Evolutionary conservation across 1,284 basidiomycete species (phyloP).

Genomic region (Thelephora terrestris): DNA sequence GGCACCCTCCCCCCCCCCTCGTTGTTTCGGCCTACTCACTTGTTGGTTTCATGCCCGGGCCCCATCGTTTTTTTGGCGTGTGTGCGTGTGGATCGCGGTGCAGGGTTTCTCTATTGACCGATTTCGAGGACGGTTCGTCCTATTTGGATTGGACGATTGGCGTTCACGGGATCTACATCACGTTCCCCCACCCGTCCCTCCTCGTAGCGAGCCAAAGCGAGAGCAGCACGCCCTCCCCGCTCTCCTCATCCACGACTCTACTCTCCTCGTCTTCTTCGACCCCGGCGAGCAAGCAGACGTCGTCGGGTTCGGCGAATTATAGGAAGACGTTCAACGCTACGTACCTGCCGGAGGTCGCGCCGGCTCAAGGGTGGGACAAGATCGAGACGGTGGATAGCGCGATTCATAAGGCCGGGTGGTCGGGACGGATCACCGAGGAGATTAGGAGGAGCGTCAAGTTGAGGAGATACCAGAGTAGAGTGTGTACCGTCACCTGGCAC

Average conservation of each 20-base stretch:
- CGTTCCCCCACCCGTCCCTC: slow-evolving; percentile 69
- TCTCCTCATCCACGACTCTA: slow-evolving; percentile 52
- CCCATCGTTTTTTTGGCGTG: neutral
- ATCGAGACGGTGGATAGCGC: slow-evolving; percentile 84
- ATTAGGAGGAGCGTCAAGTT: slow-evolving; percentile 70
- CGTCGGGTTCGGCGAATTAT: slow-evolving; percentile 36
- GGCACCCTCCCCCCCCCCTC: neutral
- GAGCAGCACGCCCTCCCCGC: slow-evolving; percentile 53
- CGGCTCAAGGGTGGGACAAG: slow-evolving; percentile 91
- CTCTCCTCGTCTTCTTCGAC: neutral
- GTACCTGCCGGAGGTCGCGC: slow-evolving; percentile 90
- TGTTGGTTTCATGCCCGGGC: neutral
- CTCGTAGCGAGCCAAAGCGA: slow-evolving; percentile 38
- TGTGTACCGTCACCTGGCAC: slow-evolving; percentile 61
- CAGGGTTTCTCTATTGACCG: slow-evolving; percentile 86
- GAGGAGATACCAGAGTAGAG: slow-evolving; percentile 79
- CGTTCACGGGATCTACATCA: slow-evolving; percentile 86
- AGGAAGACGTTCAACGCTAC: slow-evolving; percentile 72
- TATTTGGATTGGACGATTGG: slow-evolving; percentile 93
- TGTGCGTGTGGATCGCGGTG: slow-evolving; percentile 2
- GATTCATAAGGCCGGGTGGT: slow-evolving; percentile 89
- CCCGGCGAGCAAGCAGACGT: slow-evolving; percentile 11
- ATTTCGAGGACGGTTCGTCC: slow-evolving; percentile 78
- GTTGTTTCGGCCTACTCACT: slow-evolving; percentile 6
- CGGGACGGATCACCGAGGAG: slow-evolving; percentile 74